These are phyloP conservation scores for Cordia subcordata DNA, from an alignment of 257 asterid species.

Conservation along the genomic window DNA sequence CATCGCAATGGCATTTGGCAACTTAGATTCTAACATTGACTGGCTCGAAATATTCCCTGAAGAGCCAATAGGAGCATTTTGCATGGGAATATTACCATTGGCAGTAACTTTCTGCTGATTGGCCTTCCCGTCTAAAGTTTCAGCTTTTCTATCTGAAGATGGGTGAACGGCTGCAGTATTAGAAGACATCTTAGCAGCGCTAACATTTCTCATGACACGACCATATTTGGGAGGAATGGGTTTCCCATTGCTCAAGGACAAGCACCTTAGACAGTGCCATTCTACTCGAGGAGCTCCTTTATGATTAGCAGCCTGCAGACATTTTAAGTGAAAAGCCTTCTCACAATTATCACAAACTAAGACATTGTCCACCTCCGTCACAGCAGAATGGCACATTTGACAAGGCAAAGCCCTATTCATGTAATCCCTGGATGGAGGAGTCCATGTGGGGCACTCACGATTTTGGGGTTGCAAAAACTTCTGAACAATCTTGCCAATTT, in stretches of 20 bases:
- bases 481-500: slow-evolving; percentile 72
- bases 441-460: slow-evolving; percentile 66
- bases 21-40: slow-evolving; percentile 34
- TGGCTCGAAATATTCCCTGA: slow-evolving; percentile 23
- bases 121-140: slow-evolving; percentile 41
- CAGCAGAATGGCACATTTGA: slow-evolving; percentile 56
- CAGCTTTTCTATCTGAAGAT: slow-evolving; percentile 37
- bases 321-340: slow-evolving; percentile 89
- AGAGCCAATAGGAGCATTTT: slow-evolving; percentile 31
- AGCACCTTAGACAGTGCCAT: slow-evolving; percentile 96
- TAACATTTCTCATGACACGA: slow-evolving; percentile 77
- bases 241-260: slow-evolving; percentile 78
- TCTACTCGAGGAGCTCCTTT: slow-evolving; percentile 77
- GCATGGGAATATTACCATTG: slow-evolving; percentile 44
- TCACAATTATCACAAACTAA: slow-evolving; percentile 96
- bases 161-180: slow-evolving; percentile 35
- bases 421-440: slow-evolving; percentile 86
- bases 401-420: slow-evolving; percentile 78
- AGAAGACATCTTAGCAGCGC: slow-evolving; percentile 48
- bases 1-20: slow-evolving; percentile 29
- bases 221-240: slow-evolving; percentile 97
- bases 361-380: slow-evolving; percentile 61
- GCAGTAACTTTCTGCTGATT: slow-evolving; percentile 30
- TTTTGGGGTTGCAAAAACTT: slow-evolving; percentile 52
- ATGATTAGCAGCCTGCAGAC: slow-evolving; percentile 58